phyloP scores from a whole-genome alignment of 352 stramenopile species.

The Phytophthora colocasiae region DNA sequence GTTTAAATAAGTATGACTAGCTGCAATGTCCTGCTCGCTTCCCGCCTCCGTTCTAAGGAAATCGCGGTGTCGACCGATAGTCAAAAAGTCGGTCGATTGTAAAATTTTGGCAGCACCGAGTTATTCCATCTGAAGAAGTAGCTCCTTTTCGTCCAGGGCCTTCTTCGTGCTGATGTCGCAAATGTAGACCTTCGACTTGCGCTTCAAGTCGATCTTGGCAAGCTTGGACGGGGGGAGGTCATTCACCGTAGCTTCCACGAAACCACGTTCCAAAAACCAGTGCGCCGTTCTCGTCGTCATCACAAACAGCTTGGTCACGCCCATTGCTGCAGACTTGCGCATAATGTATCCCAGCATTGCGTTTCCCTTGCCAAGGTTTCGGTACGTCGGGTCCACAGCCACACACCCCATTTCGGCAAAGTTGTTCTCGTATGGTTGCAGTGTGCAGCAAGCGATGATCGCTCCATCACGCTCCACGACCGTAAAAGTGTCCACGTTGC shows the following conservation, averaged over 20 bases:
- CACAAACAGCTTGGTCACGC: constrained; percentile 95
- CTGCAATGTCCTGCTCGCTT: constrained; percentile 20
- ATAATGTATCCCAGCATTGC: constrained; percentile 92
- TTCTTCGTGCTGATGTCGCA: constrained; percentile 89
- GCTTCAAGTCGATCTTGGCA: constrained; percentile 80
- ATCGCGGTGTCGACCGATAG: constrained; percentile 33
- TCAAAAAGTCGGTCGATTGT: constrained; percentile 36
- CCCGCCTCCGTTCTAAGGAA: constrained; percentile 27
- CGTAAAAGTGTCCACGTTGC: constrained; percentile 88
- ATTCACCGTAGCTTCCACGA: constrained; percentile 91
- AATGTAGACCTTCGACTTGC: constrained; percentile 90
- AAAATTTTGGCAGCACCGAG: constrained; percentile 18
- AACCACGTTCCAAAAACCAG: constrained; percentile 98
- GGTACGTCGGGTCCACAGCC: constrained; percentile 89
- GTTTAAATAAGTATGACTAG: constrained; percentile 38
- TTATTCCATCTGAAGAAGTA: constrained; percentile 73
- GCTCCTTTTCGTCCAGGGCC: constrained; percentile 84
- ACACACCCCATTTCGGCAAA: constrained; percentile 93
- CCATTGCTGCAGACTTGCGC: constrained; percentile 84
- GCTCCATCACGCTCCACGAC: constrained; percentile 90
- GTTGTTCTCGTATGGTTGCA: constrained; percentile 92
- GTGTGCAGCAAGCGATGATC: constrained; percentile 89
- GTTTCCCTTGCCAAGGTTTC: constrained; percentile 88
- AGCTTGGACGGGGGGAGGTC: constrained; percentile 86
- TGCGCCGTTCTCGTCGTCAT: constrained; percentile 98